These are phyloP conservation scores for Penicillium sp. DNA, from an alignment of 2,329 filamentous ascomycete genomes.

Conservation along the genomic window DNA sequence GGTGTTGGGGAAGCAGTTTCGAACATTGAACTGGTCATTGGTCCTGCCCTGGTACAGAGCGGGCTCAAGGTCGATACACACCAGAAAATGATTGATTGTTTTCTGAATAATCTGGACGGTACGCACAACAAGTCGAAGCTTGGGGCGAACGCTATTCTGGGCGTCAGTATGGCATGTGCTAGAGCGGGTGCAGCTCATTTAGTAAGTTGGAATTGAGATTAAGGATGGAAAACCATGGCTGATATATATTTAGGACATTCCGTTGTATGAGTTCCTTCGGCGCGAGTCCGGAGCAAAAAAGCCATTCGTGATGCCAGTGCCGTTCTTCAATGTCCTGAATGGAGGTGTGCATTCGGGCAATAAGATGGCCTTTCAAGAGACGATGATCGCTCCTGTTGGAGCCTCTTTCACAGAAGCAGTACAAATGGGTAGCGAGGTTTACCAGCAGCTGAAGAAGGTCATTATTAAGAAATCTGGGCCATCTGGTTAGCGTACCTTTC, in stretches of 20 bases:
- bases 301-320: conserved; percentile 52
- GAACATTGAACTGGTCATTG: background rate
- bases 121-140: background rate
- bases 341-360: conserved; percentile 46
- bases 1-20: background rate
- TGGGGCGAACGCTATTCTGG: background rate
- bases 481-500: conserved; percentile 17
- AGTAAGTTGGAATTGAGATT: background rate
- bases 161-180: background rate
- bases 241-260: background rate
- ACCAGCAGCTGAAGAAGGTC: conserved; percentile 33
- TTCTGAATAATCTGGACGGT: background rate
- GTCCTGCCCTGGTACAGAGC: background rate
- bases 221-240: background rate
- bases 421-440: conserved; percentile 36
- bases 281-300: background rate
- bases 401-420: conserved; percentile 18
- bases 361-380: conserved; percentile 53
- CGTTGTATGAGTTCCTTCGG: background rate
- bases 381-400: conserved; percentile 17
- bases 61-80: background rate
- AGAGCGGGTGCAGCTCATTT: background rate
- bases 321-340: conserved; percentile 61
- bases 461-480: conserved; percentile 33
- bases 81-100: background rate